Percentiles rank a stretch among this genome's conserved stretches.
Evolutionary conservation across 208 protist genomes (phyloP).

Genomic region (Histomonas meleagridis): DNA sequence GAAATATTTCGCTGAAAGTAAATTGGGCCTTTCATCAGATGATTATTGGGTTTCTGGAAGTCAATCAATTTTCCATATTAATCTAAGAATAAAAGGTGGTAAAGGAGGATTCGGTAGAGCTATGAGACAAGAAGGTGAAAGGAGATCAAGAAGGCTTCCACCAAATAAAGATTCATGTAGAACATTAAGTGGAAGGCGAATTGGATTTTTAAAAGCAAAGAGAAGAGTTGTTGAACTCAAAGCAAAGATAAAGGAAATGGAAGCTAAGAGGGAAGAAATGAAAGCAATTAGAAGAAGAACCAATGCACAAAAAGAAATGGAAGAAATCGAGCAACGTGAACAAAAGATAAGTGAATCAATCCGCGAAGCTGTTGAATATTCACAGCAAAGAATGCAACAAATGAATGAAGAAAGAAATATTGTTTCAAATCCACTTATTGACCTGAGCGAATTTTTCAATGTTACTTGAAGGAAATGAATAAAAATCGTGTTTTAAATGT

Average conservation of each 20-base stretch:
- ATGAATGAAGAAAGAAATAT: too few species aligned
- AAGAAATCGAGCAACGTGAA: background rate
- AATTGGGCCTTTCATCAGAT: too few species aligned
- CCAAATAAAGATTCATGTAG: constrained; percentile 1
- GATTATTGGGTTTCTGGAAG: too few species aligned
- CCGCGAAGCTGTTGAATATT: background rate
- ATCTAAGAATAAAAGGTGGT: background rate
- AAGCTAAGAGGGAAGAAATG: background rate
- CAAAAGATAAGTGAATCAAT: background rate
- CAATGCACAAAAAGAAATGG: background rate
- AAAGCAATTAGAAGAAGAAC: background rate
- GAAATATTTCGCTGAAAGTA: too few species aligned
- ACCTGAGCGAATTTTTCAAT: too few species aligned
- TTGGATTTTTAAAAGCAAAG: background rate
- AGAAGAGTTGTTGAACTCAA: background rate
- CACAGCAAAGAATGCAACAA: too few species aligned
- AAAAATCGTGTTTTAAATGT: too few species aligned
- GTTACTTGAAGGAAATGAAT: too few species aligned
- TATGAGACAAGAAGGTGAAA: background rate
- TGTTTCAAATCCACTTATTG: too few species aligned
- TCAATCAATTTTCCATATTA: background rate
- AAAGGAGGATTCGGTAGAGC: constrained; percentile 18
- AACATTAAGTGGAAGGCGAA: constrained; percentile 2
- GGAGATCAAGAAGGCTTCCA: constrained; percentile 10
- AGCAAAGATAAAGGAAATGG: background rate